Conservation (phyloP, 2,329 filamentous ascomycete genomes). For the Venturia carpophila region DNA sequence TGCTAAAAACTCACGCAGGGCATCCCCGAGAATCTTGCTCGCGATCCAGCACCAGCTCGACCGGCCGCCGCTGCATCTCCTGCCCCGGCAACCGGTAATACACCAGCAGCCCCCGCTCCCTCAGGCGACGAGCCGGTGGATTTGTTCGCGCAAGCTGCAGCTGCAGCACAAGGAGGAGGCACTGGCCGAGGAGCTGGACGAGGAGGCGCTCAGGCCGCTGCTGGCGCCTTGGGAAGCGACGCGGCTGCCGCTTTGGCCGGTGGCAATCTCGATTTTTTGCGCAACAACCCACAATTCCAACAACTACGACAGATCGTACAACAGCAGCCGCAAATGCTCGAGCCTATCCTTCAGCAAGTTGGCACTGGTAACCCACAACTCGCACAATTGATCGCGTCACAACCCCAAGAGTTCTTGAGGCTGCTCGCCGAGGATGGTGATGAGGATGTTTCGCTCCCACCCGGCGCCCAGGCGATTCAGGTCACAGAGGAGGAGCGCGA, state of each 20-base stretch:
- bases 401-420: conserved; percentile 88
- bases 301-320: conserved; percentile 95
- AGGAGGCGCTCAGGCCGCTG: conserved; percentile 36
- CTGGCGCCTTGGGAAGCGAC: conserved; percentile 44
- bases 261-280: conserved; percentile 83
- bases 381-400: conserved; percentile 81
- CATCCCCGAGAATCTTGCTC: conserved; percentile 76
- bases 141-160: conserved; percentile 86
- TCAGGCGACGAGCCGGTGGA: conserved; percentile 63
- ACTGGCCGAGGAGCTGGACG: conserved; percentile 38
- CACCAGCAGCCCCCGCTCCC: conserved; percentile 35
- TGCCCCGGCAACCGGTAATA: conserved; percentile 34
- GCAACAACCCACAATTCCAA: conserved; percentile 95
- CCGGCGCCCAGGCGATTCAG: conserved; percentile 78
- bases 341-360: conserved; percentile 94
- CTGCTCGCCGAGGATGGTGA: conserved; percentile 82
- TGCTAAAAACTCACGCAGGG: conserved; percentile 37
- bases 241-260: conserved; percentile 47
- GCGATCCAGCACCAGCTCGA: conserved; percentile 54
- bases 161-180: conserved; percentile 51
- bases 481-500: conserved; percentile 96
- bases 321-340: conserved; percentile 96
- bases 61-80: conserved; percentile 36
- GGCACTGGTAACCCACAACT: conserved; percentile 91
- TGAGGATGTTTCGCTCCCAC: conserved; percentile 75